phyloP scores from a whole-genome alignment of 2,329 filamentous ascomycete genomes.

The Septoria petroselini region DNA sequence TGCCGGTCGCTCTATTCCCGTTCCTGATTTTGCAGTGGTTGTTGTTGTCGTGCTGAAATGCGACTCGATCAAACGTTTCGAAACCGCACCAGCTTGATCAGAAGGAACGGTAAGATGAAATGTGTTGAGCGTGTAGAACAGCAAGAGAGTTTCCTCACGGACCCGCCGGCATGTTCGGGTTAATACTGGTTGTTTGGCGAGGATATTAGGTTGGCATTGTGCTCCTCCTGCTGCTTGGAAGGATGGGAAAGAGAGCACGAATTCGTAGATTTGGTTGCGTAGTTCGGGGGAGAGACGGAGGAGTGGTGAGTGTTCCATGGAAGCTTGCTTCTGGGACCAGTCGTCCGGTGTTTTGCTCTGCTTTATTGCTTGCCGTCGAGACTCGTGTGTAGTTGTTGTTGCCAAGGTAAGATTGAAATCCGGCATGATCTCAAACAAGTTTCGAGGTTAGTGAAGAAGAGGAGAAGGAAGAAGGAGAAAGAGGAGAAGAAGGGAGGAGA shows the following conservation, averaged over 20 bases:
- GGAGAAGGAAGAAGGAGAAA: no score
- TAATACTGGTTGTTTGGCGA: constrained; percentile 4
- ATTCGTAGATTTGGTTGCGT: constrained; percentile 21
- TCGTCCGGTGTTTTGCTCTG: neutral
- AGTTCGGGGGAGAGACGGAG: constrained; percentile 18
- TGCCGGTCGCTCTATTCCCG: no score
- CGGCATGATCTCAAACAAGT: constrained; percentile 11
- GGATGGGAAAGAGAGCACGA: constrained; percentile 2
- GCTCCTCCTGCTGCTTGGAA: neutral
- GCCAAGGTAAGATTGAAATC: constrained; percentile 7
- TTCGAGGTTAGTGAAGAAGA: no score
- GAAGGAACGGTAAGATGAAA: constrained; percentile 23
- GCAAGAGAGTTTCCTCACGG: constrained; percentile 22
- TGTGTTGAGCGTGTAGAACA: constrained; percentile 26
- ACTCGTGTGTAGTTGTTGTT: constrained; percentile 7
- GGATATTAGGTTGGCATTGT: neutral
- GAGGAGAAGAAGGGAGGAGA: no score
- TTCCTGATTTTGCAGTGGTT: no score
- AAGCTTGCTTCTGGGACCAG: neutral
- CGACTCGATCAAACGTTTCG: neutral
- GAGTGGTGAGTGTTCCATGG: constrained; percentile 11
- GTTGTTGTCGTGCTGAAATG: neutral
- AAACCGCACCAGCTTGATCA: constrained; percentile 2
- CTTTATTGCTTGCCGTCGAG: neutral
- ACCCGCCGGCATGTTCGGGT: constrained; percentile 21